These are phyloP conservation scores for Argentina anserina DNA, from an alignment of 306 rosid species.

Conservation along the genomic window DNA sequence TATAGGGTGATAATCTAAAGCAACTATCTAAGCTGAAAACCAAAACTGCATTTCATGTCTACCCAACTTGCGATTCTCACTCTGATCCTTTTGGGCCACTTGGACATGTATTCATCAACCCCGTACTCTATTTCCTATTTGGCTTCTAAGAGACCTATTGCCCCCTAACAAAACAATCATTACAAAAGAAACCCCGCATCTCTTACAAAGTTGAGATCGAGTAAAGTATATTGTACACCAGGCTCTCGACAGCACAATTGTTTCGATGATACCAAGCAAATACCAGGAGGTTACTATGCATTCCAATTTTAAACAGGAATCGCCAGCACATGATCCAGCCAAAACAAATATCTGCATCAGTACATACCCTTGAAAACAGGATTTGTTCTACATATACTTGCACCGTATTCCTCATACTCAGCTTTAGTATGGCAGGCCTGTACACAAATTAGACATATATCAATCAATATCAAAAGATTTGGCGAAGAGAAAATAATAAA, in stretches of 20 bases:
- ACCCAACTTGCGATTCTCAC: conserved; percentile 34
- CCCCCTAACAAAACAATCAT: conserved; percentile 48
- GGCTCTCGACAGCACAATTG: conserved; percentile 26
- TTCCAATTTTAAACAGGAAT: conserved; percentile 23
- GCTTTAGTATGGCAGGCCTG: conserved; percentile 99
- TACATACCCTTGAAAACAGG: conserved; percentile 99
- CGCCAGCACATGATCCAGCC: conserved; percentile 21
- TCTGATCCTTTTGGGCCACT: conserved; percentile 29
- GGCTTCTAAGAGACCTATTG: conserved; percentile 30
- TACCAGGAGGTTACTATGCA: conserved; percentile 24
- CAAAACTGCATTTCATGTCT: conserved; percentile 50
- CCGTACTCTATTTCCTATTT: conserved; percentile 30
- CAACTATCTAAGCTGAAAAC: conserved; percentile 46
- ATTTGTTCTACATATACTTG: conserved; percentile 94
- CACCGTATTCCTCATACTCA: conserved; percentile 94
- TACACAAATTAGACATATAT: conserved; percentile 24
- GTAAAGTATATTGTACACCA: conserved; percentile 54
- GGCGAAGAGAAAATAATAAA: neutral
- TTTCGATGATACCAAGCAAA: conserved; percentile 23
- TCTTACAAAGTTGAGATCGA: conserved; percentile 32
- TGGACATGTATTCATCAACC: conserved; percentile 31
- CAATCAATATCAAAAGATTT: conserved; percentile 6
- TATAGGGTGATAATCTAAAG: conserved; percentile 20
- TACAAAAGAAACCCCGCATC: conserved; percentile 35
- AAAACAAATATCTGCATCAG: conserved; percentile 42